Percentiles rank a stretch among this genome's conserved stretches.
Conservation (phyloP, 768 basidiomycete species). For the Lentinula raphanica region DNA sequence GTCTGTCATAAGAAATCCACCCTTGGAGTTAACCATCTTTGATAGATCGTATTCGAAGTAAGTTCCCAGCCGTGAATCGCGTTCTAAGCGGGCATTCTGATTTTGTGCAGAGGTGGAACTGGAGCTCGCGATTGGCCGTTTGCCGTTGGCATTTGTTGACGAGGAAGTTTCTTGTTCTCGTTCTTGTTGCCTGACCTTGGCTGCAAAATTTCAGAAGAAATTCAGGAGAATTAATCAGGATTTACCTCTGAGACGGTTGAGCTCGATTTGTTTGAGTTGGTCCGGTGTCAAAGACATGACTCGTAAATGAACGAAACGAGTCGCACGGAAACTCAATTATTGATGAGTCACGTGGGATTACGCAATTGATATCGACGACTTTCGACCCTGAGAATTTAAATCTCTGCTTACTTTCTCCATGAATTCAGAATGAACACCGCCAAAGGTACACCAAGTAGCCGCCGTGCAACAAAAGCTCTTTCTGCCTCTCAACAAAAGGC, state of each 20-base stretch:
- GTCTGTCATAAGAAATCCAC: conserved; percentile 91
- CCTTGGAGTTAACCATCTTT: conserved; percentile 95
- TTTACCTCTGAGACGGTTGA: conserved; percentile 73
- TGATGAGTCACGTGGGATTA: too few species aligned
- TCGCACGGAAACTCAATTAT: background rate
- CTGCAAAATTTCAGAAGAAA: conserved; percentile 27
- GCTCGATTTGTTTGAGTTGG: conserved; percentile 65
- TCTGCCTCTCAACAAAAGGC: conserved; percentile 1
- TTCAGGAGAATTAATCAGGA: background rate
- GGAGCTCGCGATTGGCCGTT: conserved; percentile 63
- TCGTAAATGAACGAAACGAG: background rate
- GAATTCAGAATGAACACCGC: background rate
- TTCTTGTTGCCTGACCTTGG: conserved; percentile 71
- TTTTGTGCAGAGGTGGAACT: conserved; percentile 54
- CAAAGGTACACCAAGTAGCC: background rate
- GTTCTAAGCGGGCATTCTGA: conserved; percentile 59
- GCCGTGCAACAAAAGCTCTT: background rate
- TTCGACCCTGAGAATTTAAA: background rate
- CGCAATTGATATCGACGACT: too few species aligned
- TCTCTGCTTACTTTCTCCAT: background rate
- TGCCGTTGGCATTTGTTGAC: conserved; percentile 62
- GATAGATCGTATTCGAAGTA: conserved; percentile 97
- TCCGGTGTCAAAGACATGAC: conserved; percentile 49
- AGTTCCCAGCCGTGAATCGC: conserved; percentile 76
- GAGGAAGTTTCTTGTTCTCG: conserved; percentile 52